Percentiles rank a stretch among this genome's conserved stretches.
Evolutionary conservation across 2,329 filamentous ascomycete genomes (phyloP).

Genomic region (Pyricularia pennisetigena): DNA sequence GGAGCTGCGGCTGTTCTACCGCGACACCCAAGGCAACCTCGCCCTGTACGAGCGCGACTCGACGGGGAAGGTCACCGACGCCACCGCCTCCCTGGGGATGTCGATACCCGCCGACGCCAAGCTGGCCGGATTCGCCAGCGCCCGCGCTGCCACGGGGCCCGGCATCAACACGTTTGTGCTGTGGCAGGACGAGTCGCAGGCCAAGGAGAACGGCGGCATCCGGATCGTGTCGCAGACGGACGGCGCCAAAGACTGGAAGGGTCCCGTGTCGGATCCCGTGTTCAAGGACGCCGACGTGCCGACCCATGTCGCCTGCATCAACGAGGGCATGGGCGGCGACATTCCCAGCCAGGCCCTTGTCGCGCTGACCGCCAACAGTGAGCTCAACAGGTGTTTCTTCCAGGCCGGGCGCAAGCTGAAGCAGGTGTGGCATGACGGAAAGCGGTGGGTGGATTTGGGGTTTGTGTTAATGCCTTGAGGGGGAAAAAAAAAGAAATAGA

Average conservation of each 20-base stretch:
- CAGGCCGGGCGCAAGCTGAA: slow-evolving; percentile 6
- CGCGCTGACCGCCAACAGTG: slow-evolving; percentile 3
- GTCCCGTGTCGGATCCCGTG: slow-evolving; percentile 3
- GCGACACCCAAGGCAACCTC: slow-evolving; percentile 5
- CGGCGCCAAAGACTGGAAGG: background rate
- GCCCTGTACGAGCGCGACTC: slow-evolving; percentile 7
- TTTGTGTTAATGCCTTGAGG: slow-evolving; percentile 5
- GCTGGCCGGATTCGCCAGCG: slow-evolving; percentile 12
- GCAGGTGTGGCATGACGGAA: slow-evolving; percentile 9
- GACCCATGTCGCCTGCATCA: slow-evolving; percentile 10
- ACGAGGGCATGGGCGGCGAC: slow-evolving; percentile 3
- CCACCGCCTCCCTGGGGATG: slow-evolving; percentile 1
- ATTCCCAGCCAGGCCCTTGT: background rate
- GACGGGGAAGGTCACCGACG: slow-evolving; percentile 2
- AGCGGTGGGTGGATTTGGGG: slow-evolving; percentile 6
- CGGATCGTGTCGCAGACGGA: background rate
- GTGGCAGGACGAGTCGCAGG: slow-evolving; percentile 13
- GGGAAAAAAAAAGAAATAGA: too few relatives aligned
- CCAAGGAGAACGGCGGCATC: background rate
- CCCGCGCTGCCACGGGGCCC: slow-evolving; percentile 3
- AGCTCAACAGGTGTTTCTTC: slow-evolving; percentile 10
- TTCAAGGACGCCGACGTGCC: slow-evolving; percentile 7
- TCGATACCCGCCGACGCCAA: slow-evolving; percentile 11
- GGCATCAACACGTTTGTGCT: slow-evolving; percentile 13
- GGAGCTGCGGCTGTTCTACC: background rate